These are phyloP conservation scores for Podila clonocystis DNA, from an alignment of 192 early-diverging fungal species.

Conservation along the genomic window DNA sequence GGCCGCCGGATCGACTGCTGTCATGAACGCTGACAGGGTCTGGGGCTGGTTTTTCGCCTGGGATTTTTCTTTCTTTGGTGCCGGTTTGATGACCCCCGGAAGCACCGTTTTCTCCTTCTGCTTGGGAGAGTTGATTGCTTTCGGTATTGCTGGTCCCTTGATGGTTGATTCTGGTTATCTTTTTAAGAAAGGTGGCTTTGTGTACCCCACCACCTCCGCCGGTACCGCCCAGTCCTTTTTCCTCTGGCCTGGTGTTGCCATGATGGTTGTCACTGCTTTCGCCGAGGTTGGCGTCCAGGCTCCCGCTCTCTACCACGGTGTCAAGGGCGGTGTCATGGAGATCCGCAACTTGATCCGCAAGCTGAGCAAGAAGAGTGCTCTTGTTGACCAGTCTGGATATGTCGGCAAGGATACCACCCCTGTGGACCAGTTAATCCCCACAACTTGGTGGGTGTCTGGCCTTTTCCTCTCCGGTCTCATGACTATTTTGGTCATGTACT, in stretches of 20 bases:
- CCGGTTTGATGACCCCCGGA: constrained; percentile 69
- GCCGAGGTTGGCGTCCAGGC: constrained; percentile 64
- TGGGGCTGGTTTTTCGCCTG: constrained; percentile 60
- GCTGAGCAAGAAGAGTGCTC: constrained; percentile 13
- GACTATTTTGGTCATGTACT: constrained; percentile 64
- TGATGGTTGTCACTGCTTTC: constrained; percentile 74
- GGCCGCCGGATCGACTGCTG: constrained; percentile 39
- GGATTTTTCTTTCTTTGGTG: constrained; percentile 71
- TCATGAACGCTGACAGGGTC: constrained; percentile 58
- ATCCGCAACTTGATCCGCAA: constrained; percentile 26
- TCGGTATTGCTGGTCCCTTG: constrained; percentile 68
- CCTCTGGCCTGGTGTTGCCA: constrained; percentile 74
- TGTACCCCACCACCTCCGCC: not conserved
- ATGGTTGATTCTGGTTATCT: constrained; percentile 55
- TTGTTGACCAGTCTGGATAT: constrained; percentile 29
- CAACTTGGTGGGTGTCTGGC: constrained; percentile 65
- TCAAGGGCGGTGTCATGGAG: constrained; percentile 45
- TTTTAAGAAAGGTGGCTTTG: not conserved
- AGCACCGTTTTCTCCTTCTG: constrained; percentile 65
- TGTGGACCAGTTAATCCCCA: constrained; percentile 61
- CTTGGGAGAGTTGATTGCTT: constrained; percentile 62
- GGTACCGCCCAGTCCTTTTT: constrained; percentile 71
- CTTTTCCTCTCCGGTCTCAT: constrained; percentile 60
- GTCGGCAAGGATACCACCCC: constrained; percentile 52
- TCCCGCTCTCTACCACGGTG: constrained; percentile 51